Percentiles rank a stretch among this genome's conserved stretches.
Conservation (phyloP, 768 basidiomycete species). For the Fistulinella prunicolor region DNA sequence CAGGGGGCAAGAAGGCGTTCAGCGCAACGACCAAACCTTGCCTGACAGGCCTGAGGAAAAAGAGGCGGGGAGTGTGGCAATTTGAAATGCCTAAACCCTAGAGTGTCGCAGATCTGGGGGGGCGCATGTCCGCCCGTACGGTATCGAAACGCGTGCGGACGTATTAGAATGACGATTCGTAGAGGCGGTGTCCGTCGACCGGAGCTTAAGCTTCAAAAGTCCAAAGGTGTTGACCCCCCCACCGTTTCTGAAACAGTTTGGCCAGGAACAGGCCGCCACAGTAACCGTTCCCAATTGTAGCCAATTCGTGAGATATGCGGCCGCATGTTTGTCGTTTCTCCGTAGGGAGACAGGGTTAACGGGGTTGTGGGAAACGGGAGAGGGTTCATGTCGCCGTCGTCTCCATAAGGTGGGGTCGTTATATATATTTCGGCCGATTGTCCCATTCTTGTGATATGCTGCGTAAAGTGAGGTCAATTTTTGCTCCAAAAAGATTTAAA, state of each 20-base stretch:
- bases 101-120: constrained; percentile 10
- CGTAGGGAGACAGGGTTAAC: background rate
- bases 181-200: background rate
- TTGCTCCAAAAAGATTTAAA: background rate
- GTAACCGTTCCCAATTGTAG: background rate
- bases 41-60: background rate
- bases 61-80: background rate
- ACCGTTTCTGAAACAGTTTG: background rate
- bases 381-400: too few relatives aligned
- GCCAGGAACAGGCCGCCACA: background rate
- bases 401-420: too few relatives aligned
- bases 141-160: too few relatives aligned
- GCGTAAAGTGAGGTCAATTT: background rate
- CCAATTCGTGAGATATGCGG: background rate
- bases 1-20: too few relatives aligned
- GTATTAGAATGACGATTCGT: background rate
- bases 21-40: background rate
- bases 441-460: too few relatives aligned
- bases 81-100: constrained; percentile 22
- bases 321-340: background rate
- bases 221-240: background rate
- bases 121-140: too few relatives aligned
- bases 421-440: too few relatives aligned
- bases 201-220: constrained; percentile 10
- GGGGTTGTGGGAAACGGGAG: background rate